Evolutionary conservation across 2,329 filamentous ascomycete genomes (phyloP).

Genomic region (Trichophyton equinum): DNA sequence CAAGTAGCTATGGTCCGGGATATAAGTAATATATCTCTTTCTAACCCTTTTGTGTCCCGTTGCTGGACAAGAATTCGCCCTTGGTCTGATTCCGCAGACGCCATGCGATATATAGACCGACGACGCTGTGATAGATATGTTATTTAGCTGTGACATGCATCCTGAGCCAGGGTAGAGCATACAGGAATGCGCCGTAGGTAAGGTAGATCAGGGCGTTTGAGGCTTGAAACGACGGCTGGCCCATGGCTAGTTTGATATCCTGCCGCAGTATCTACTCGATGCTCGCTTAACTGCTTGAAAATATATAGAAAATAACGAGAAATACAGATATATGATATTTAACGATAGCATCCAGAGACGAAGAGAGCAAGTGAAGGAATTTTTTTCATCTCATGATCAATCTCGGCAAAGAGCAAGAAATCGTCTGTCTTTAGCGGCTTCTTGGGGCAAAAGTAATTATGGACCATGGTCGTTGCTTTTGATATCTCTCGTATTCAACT

Average conservation of each 20-base stretch:
- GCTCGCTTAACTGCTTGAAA: neutral
- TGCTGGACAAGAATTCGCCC: slow-evolving; percentile 59
- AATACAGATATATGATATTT: too few species aligned
- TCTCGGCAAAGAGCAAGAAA: too few species aligned
- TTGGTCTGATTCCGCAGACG: slow-evolving; percentile 50
- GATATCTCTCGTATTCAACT: too few species aligned
- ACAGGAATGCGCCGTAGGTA: slow-evolving; percentile 69
- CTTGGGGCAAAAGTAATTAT: too few species aligned
- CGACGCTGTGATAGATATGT: slow-evolving; percentile 36
- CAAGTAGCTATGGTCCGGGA: neutral
- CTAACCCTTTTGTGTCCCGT: slow-evolving; percentile 75
- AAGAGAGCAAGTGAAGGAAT: too few species aligned
- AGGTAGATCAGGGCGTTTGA: slow-evolving; percentile 76
- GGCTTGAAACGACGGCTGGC: slow-evolving; percentile 59
- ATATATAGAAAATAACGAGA: too few species aligned
- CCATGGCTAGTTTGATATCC: slow-evolving; percentile 43
- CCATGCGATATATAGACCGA: slow-evolving; percentile 50
- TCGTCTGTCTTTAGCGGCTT: too few species aligned
- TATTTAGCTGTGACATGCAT: neutral
- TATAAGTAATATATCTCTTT: neutral
- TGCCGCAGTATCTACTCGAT: neutral
- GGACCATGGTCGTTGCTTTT: too few species aligned
- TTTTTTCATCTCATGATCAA: too few species aligned
- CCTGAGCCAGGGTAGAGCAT: slow-evolving; percentile 22
- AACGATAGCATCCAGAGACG: too few species aligned